Conservation (phyloP, 768 basidiomycete genomes). For the Auricularia cornea region DNA sequence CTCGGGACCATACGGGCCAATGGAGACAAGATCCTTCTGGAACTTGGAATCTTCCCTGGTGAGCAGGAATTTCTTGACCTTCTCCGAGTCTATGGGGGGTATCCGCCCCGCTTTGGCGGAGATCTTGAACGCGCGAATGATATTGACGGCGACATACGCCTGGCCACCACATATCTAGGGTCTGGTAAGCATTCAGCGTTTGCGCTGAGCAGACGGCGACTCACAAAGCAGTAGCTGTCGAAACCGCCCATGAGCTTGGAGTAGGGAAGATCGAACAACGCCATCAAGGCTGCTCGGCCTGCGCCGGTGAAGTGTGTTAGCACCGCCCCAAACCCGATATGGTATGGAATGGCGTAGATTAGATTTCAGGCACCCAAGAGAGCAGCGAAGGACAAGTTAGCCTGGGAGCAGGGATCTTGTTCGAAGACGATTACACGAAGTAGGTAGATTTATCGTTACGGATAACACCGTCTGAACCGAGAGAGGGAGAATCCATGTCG, state of each 20-base stretch:
- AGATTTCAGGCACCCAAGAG: too few species aligned
- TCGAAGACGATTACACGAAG: too few species aligned
- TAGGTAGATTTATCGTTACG: too few species aligned
- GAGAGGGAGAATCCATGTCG: background rate
- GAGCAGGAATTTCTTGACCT: background rate
- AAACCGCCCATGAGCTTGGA: constrained; percentile 8
- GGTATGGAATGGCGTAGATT: too few species aligned
- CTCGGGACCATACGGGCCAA: background rate
- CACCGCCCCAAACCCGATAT: too few species aligned
- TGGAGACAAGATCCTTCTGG: background rate
- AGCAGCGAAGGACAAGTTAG: too few species aligned
- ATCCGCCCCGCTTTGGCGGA: background rate
- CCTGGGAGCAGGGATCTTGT: too few species aligned
- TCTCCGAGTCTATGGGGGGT: background rate
- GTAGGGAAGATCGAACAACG: too few species aligned
- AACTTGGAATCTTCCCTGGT: background rate
- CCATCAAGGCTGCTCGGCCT: too few species aligned
- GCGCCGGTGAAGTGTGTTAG: too few species aligned
- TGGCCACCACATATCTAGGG: background rate
- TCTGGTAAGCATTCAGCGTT: background rate
- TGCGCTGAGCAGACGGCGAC: background rate
- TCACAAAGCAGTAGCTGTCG: constrained; percentile 8
- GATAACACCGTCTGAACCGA: too few species aligned
- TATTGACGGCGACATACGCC: background rate
- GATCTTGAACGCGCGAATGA: background rate